phyloP scores from a whole-genome alignment of 2,329 filamentous ascomycete genomes.

The Fusarium annulatum region DNA sequence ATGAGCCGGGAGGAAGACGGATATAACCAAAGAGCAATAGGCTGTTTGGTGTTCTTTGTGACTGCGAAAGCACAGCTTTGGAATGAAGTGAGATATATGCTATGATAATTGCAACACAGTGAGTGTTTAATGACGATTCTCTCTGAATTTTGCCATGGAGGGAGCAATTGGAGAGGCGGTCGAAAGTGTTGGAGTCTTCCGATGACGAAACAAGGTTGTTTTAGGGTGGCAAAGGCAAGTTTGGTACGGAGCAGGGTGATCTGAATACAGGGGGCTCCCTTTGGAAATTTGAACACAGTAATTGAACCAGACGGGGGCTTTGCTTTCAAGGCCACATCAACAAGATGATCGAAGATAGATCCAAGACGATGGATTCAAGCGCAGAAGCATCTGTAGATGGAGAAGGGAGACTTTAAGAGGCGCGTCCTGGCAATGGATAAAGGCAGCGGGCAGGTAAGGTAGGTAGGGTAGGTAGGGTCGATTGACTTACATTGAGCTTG shows the following conservation, averaged over 20 bases:
- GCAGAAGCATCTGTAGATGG: constrained; percentile 13
- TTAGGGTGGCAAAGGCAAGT: neutral
- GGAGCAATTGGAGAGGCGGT: neutral
- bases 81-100: neutral
- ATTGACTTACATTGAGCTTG: constrained; percentile 10
- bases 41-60: neutral
- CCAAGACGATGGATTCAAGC: neutral
- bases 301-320: neutral
- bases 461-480: neutral
- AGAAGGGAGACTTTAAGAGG: constrained; percentile 28
- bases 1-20: constrained; percentile 27
- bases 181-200: neutral
- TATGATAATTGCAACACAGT: neutral
- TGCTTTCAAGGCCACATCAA: neutral
- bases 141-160: neutral
- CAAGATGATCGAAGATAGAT: neutral
- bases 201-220: constrained; percentile 15
- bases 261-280: constrained; percentile 2
- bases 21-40: constrained; percentile 15
- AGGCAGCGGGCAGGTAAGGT: neutral
- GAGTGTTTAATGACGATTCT: neutral
- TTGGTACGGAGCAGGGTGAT: neutral
- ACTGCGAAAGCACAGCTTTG: neutral
- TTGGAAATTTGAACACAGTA: neutral
- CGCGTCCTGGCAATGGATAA: neutral